These are phyloP conservation scores for Anthostomella pinea DNA, from an alignment of 2,329 filamentous ascomycete genomes.

Conservation along the genomic window DNA sequence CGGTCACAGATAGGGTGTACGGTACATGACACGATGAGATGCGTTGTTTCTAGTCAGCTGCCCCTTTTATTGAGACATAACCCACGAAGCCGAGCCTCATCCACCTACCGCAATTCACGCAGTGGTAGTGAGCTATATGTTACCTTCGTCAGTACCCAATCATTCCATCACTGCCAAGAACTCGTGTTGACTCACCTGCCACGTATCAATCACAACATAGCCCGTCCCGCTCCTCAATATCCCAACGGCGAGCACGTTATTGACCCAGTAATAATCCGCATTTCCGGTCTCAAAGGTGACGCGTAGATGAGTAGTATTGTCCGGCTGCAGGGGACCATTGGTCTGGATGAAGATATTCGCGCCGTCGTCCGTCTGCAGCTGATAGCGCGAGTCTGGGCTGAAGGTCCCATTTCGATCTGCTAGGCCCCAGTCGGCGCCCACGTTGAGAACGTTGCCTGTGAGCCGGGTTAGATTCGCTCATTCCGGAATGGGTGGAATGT, in stretches of 20 bases:
- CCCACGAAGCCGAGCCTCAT: no score
- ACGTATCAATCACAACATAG: constrained; percentile 1
- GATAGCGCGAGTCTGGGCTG: neutral
- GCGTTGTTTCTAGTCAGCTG: no score
- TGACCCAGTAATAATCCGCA: constrained; percentile 1
- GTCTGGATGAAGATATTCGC: constrained; percentile 1
- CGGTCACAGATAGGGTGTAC: no score
- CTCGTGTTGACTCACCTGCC: neutral
- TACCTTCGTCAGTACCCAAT: neutral
- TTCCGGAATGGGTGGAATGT: neutral
- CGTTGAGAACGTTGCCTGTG: neutral
- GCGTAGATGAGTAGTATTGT: neutral
- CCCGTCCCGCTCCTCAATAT: neutral
- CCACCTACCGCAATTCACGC: no score
- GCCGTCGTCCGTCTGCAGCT: constrained; percentile 2
- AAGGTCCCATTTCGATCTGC: neutral
- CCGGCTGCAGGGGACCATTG: neutral
- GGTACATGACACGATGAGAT: no score
- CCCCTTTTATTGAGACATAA: no score
- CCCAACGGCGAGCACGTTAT: neutral
- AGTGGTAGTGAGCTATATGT: no score
- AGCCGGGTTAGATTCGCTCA: neutral
- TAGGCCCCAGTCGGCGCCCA: constrained; percentile 1
- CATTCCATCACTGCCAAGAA: neutral
- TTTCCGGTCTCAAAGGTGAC: neutral